Evolutionary conservation across 805 yeast genomes (phyloP), one percentile per base, ranked within the genome.

Genomic region (Ogataea naganishii): DNA sequence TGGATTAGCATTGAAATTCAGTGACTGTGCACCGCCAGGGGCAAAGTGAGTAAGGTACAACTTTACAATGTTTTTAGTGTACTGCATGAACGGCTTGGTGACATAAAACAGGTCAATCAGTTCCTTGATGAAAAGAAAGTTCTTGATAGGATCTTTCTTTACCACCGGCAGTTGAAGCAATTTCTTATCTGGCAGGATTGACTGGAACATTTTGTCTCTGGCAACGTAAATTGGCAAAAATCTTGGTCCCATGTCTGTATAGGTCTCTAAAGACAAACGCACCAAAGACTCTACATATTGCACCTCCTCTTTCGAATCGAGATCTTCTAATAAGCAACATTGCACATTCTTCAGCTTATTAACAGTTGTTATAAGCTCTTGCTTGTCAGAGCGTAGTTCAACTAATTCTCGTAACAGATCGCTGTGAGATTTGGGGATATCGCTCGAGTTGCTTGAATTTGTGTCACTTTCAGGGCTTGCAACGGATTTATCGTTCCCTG

Each of bases 361-460:
- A n/a, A n/a, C n/a, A n/a, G n/a, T n/a, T n/a, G n/a, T n/a, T n/a
- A n/a, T n/a, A n/a, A n/a, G n/a, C n/a, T n/a, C n/a, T n/a, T n/a
- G n/a, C n/a, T n/a, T n/a, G n/a, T n/a, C n/a, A n/a, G n/a, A n/a
- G n/a, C n/a, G n/a, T n/a, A 21, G 14, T 3, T 3, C 14, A 15
- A 16, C 14, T 8, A 22, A 12, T 23, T 23, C 11, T 23, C 22
- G 6, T 18, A 13, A 4, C 13, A 3, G 4, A 3, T 26, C 23
- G 13, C 15, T n/a, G 8, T 36, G 11, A n/a, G 38, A 7, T 14
- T 20, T n/a, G n/a, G 46, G 46, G 17, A 42, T 36, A 16, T 31
- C 33, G 15, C 23, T 18, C 5, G 21, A n/a, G 25, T 27, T 36
- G 19, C 34, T 19, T 13, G 34, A 14, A 13, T 25, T 20, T 4